Evolutionary conservation across 306 rosid genomes (phyloP), one percentile per base, ranked within the genome.

Genomic region (Fagus crenata): DNA sequence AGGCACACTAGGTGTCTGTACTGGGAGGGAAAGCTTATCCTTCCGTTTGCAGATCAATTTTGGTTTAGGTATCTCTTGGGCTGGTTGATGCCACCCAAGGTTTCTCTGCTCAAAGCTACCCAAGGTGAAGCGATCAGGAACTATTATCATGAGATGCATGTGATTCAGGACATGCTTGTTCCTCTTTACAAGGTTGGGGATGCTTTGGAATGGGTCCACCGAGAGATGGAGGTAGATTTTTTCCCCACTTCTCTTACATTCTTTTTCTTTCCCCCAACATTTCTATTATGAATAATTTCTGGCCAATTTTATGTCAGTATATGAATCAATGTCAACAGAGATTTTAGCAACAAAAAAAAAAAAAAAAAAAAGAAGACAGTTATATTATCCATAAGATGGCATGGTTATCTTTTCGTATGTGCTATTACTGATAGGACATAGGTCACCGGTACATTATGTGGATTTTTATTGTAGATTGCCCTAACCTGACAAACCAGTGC

Each of bases 31-130:
- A 95, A 92, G 85, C 98, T 95, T 77, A 95, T 95, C 80, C 96
- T 95, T 76, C 97, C 98, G 3, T 95, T 95, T 67, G 98, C 85
- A 15, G 98, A 95, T 84, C 98, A 95, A 71, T 90, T 71, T 56
- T 92, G 98, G 97, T 95, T 95, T 77, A 86, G 98, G 87, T 89
- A 76, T 81, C 87, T 95, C 56, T 33, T 92, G 53, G 98, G 98
- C 61, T 95, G 98, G 98, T 63, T 92, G 91, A 95, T 95, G 98
- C 98, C 98, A 15, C 98, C 98, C 40, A 95, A 92, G 90, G 93
- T 95, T 79, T 89, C 98, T 80, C 85, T 95, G 60, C 96, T 95
- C 71, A 95, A 95, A 87, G 98, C 98, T 67, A 95, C 98, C 76
- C 98, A 95, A 84, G 98, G 98, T 64, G 98, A 95, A 76, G 96